Evolutionary conservation across 2,329 filamentous ascomycete genomes (phyloP).

Genomic region (Curvularia hawaiiensis): DNA sequence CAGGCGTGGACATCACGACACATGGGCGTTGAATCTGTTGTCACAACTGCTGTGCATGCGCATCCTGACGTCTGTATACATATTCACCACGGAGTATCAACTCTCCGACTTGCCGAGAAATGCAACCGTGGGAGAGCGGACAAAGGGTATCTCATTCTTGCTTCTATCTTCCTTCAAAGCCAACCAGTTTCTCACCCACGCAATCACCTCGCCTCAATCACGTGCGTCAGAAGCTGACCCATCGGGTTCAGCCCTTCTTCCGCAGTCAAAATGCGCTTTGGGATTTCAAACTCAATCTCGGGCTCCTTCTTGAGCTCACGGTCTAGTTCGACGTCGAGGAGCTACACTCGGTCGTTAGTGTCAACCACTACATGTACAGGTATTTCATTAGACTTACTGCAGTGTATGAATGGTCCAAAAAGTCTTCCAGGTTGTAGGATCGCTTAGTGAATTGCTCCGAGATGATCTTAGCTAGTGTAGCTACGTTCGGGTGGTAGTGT

Average conservation of each 20-base stretch:
- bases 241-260: slow-evolving; percentile 40
- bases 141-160: slow-evolving; percentile 12
- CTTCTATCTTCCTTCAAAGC: too few relatives aligned
- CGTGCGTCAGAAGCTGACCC: slow-evolving; percentile 40
- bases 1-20: too few relatives aligned
- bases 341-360: slow-evolving; percentile 51
- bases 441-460: slow-evolving; percentile 98
- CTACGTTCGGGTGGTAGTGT: slow-evolving; percentile 97
- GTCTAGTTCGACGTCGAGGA: slow-evolving; percentile 81
- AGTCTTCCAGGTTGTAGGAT: slow-evolving; percentile 94
- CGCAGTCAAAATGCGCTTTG: slow-evolving; percentile 74
- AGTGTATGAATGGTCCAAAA: slow-evolving; percentile 90
- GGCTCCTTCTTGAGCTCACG: slow-evolving; percentile 86
- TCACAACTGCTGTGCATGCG: not conserved
- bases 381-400: slow-evolving; percentile 62
- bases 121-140: not conserved
- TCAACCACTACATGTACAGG: not conserved
- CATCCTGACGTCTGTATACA: not conserved
- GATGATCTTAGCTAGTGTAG: slow-evolving; percentile 90
- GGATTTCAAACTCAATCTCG: slow-evolving; percentile 92
- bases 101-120: not conserved
- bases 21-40: too few relatives aligned
- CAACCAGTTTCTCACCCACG: not conserved
- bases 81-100: not conserved
- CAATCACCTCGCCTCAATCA: slow-evolving; percentile 34